Evolutionary conservation across 495 filamentous ascomycete genomes (phyloP).

Genomic region (Neurospora sp.): DNA sequence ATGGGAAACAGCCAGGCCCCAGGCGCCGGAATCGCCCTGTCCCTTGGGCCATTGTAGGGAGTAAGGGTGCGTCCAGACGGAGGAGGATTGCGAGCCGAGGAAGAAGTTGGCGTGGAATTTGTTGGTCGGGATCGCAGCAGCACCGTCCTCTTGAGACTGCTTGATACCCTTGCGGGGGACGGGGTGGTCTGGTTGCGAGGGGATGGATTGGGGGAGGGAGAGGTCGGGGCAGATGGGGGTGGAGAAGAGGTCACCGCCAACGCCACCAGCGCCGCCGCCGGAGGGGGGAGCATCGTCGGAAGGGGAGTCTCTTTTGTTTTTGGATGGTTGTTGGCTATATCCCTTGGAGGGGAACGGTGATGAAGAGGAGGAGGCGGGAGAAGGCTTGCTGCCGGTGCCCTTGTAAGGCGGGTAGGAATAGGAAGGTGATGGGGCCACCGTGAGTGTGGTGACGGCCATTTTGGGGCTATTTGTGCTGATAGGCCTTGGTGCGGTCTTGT

Average conservation of each 20-base stretch:
- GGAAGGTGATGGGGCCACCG: not conserved
- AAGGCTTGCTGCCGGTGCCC: not conserved
- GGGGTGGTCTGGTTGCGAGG: conserved; percentile 32
- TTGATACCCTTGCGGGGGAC: conserved; percentile 29
- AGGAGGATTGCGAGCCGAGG: conserved; percentile 58
- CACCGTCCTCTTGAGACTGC: conserved; percentile 18
- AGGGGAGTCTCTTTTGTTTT: not conserved
- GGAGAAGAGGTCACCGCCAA: conserved; percentile 32
- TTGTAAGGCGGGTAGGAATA: not conserved
- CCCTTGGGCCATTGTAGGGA: conserved; percentile 69
- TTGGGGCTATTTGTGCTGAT: not conserved
- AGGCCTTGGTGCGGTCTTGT: not conserved
- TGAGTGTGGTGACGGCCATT: not conserved
- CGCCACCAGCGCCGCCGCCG: not conserved
- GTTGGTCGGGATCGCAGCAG: conserved; percentile 69
- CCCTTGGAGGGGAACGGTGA: not conserved
- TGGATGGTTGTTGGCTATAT: not conserved
- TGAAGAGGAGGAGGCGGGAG: not conserved
- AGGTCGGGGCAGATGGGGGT: conserved; percentile 51
- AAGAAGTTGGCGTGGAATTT: conserved; percentile 93
- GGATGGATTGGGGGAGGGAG: conserved; percentile 44
- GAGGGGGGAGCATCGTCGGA: not conserved
- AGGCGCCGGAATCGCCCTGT: conserved; percentile 53
- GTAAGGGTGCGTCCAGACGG: conserved; percentile 80
- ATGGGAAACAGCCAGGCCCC: conserved; percentile 69